Conservation (phyloP, 2,329 filamentous ascomycete genomes). For the Metarhizium robertsii region DNA sequence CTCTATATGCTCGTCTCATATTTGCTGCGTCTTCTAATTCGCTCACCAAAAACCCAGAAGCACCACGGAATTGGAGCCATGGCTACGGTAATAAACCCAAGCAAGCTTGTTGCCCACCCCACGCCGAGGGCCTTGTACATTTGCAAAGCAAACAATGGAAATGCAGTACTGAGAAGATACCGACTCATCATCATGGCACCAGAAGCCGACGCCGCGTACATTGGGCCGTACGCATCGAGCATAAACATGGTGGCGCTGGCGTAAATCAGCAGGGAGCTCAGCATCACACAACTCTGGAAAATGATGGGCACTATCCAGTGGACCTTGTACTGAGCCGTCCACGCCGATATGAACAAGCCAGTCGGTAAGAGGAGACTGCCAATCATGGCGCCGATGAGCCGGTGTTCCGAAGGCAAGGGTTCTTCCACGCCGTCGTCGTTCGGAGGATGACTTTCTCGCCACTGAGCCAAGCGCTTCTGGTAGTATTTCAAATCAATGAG, state of each 20-base stretch:
- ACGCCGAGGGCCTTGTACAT: slow-evolving; percentile 30
- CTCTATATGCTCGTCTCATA: slow-evolving; percentile 17
- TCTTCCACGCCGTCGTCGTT: slow-evolving; percentile 32
- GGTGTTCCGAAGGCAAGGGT: slow-evolving; percentile 53
- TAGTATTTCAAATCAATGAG: slow-evolving; percentile 45
- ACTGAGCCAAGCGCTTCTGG: slow-evolving; percentile 42
- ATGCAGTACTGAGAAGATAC: slow-evolving; percentile 51
- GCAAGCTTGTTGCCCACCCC: slow-evolving; percentile 34
- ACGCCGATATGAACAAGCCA: slow-evolving; percentile 60
- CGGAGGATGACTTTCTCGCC: slow-evolving; percentile 26
- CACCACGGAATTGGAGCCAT: slow-evolving; percentile 27
- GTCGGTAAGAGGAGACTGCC: slow-evolving; percentile 52
- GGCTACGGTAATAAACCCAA: slow-evolving; percentile 28
- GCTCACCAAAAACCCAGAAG: slow-evolving; percentile 16
- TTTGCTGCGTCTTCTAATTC: slow-evolving; percentile 13
- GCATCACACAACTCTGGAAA: slow-evolving; percentile 16
- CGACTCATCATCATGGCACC: slow-evolving; percentile 17
- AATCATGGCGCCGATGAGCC: slow-evolving; percentile 52
- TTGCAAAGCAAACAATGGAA: slow-evolving; percentile 31
- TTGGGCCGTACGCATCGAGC: slow-evolving; percentile 18
- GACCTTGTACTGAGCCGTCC: slow-evolving; percentile 35
- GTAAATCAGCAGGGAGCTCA: slow-evolving; percentile 18
- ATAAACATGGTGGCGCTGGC: slow-evolving; percentile 18
- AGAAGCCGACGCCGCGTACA: slow-evolving; percentile 18
- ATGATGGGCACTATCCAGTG: slow-evolving; percentile 16